A percentile compares a stretch with the other conserved stretches of the same genome.
phyloP scores from a whole-genome alignment of 805 yeast genomes.

The Zygosaccharomyces rouxii region DNA sequence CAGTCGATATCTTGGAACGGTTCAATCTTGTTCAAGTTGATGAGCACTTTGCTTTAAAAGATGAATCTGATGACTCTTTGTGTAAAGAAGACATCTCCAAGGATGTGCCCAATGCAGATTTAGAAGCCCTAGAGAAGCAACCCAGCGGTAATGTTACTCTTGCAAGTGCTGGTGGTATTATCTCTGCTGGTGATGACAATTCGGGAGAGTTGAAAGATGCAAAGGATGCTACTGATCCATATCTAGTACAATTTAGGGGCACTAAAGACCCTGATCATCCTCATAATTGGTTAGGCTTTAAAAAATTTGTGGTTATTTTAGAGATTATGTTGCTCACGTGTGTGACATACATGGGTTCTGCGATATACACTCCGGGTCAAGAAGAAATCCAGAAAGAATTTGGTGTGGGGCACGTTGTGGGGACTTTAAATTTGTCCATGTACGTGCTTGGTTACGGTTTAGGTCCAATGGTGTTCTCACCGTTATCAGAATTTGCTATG shows the following conservation, averaged over 20 bases:
- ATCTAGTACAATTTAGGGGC: conserved; percentile 26
- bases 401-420: conserved; percentile 41
- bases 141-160: background rate
- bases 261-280: conserved; percentile 54
- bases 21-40: conserved; percentile 1
- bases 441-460: conserved; percentile 59
- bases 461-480: conserved; percentile 57
- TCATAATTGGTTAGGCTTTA: conserved; percentile 46
- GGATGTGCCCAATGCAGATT: background rate
- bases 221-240: conserved; percentile 27
- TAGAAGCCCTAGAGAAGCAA: background rate
- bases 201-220: background rate
- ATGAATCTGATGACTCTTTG: background rate
- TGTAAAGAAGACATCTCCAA: background rate
- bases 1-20: conserved; percentile 25
- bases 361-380: conserved; percentile 52
- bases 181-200: background rate
- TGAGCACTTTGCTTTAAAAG: background rate
- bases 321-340: conserved; percentile 46
- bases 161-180: background rate
- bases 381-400: conserved; percentile 44
- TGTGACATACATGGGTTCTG: conserved; percentile 53
- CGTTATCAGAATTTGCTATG: conserved; percentile 51
- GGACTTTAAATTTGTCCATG: conserved; percentile 48
- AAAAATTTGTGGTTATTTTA: conserved; percentile 38